Conservation (phyloP, 2,329 filamentous ascomycete genomes). For the Penicillium oxalicum region DNA sequence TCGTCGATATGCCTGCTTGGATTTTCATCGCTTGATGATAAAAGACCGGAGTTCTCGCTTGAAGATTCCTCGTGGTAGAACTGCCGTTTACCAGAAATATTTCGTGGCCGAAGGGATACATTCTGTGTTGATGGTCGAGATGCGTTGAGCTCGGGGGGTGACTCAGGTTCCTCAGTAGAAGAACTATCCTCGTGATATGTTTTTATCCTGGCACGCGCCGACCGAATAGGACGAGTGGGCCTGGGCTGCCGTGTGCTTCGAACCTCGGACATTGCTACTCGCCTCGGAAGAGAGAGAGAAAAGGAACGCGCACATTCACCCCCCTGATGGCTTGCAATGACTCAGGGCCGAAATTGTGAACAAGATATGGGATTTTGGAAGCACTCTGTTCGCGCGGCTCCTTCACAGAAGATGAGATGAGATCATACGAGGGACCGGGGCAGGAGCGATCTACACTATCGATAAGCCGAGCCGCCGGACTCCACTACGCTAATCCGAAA, state of each 20-base stretch:
- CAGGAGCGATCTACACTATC: conserved; percentile 16
- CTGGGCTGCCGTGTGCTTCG: conserved; percentile 17
- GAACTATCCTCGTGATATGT: conserved; percentile 36
- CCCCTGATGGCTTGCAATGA: too few species aligned
- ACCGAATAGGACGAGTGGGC: conserved; percentile 31
- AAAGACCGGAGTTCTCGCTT: conserved; percentile 22
- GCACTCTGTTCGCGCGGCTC: too few species aligned
- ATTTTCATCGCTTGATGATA: conserved; percentile 6
- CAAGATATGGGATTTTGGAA: too few species aligned
- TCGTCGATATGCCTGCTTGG: conserved; percentile 5
- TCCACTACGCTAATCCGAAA: not conserved
- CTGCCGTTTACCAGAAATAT: conserved; percentile 19
- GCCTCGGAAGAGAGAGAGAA: conserved; percentile 5
- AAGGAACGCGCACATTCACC: not conserved
- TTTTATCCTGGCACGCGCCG: conserved; percentile 30
- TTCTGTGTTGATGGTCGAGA: conserved; percentile 15
- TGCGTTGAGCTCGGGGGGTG: conserved; percentile 10
- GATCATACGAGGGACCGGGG: conserved; percentile 2
- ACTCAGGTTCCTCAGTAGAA: conserved; percentile 24
- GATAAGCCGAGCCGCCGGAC: conserved; percentile 7
- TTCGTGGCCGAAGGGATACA: conserved; percentile 28
- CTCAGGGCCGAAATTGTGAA: too few species aligned
- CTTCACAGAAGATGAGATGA: too few species aligned
- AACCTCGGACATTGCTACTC: conserved; percentile 26
- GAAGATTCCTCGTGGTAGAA: conserved; percentile 35